Percentiles rank a stretch among this genome's conserved stretches.
phyloP scores from a whole-genome alignment of 2,329 filamentous ascomycete genomes.

The Penicillium sclerotiorum region DNA sequence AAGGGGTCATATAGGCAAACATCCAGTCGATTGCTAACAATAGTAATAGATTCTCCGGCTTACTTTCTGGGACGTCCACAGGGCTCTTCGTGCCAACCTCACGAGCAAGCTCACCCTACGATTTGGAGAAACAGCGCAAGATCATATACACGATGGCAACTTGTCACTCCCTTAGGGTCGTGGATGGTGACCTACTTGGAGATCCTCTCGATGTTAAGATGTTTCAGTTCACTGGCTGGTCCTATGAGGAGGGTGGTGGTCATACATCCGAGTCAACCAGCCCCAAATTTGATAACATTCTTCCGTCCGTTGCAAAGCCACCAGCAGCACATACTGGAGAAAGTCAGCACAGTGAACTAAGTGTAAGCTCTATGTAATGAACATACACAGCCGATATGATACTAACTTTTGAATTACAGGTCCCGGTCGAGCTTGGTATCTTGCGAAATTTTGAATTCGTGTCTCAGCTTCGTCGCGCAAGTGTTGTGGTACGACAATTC shows the following conservation, averaged over 20 bases:
- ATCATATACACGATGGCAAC: slow-evolving; percentile 95
- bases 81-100: slow-evolving; percentile 56
- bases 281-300: slow-evolving; percentile 72
- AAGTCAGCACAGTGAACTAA: slow-evolving; percentile 18
- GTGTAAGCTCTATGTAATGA: slow-evolving; percentile 25
- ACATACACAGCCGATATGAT: too few relatives aligned
- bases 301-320: slow-evolving; percentile 83
- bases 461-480: slow-evolving; percentile 86
- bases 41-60: slow-evolving; percentile 67
- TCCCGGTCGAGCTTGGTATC: slow-evolving; percentile 80
- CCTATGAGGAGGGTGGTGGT: slow-evolving; percentile 79
- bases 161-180: slow-evolving; percentile 84
- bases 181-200: slow-evolving; percentile 86
- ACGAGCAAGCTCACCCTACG: slow-evolving; percentile 60
- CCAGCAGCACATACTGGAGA: slow-evolving; percentile 62
- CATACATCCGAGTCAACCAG: slow-evolving; percentile 66
- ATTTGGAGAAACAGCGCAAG: slow-evolving; percentile 66
- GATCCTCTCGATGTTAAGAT: slow-evolving; percentile 97
- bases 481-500: slow-evolving; percentile 88
- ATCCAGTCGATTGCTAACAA: neutral
- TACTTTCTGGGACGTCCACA: slow-evolving; percentile 64
- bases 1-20: slow-evolving; percentile 15
- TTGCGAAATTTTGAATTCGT: slow-evolving; percentile 93
- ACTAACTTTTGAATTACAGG: slow-evolving; percentile 18
- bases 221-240: slow-evolving; percentile 96